A percentile compares a stretch with the other conserved stretches of the same genome.
Evolutionary conservation across 78 protist species (phyloP).

Genomic region (Pigoraptor vietnamica): DNA sequence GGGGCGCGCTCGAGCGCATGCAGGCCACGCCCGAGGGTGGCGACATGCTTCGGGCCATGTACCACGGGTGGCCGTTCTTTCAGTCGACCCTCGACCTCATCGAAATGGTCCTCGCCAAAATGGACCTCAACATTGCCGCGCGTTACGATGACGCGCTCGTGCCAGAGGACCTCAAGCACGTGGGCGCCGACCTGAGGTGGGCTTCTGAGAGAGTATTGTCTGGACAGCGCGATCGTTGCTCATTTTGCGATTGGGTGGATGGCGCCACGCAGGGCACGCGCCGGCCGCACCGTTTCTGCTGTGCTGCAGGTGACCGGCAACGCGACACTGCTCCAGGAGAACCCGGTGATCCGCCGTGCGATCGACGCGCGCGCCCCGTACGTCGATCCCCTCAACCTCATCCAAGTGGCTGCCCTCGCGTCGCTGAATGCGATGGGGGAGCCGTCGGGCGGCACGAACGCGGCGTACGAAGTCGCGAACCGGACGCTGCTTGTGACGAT

Average conservation of each 20-base stretch:
- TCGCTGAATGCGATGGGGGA: not conserved
- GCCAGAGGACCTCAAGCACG: not conserved
- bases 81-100: constrained; percentile 51
- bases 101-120: constrained; percentile 24
- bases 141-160: constrained; percentile 6
- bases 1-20: constrained; percentile 11
- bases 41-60: constrained; percentile 36
- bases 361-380: not conserved
- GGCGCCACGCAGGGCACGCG: not conserved
- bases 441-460: not conserved
- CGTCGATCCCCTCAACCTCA: constrained; percentile 5
- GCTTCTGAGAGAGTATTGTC: not conserved
- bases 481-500: not conserved
- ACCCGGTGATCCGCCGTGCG: not conserved
- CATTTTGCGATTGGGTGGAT: not conserved
- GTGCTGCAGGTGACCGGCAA: not conserved
- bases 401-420: not conserved
- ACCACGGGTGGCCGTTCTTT: constrained; percentile 67
- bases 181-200: not conserved
- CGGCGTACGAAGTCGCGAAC: not conserved
- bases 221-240: not conserved
- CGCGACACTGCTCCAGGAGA: not conserved
- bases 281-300: not conserved
- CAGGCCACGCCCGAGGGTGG: not conserved
- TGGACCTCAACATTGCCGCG: not conserved